Conservation (phyloP, 192 early-diverging fungal genomes). For the Chytriomyces sp. region DNA sequence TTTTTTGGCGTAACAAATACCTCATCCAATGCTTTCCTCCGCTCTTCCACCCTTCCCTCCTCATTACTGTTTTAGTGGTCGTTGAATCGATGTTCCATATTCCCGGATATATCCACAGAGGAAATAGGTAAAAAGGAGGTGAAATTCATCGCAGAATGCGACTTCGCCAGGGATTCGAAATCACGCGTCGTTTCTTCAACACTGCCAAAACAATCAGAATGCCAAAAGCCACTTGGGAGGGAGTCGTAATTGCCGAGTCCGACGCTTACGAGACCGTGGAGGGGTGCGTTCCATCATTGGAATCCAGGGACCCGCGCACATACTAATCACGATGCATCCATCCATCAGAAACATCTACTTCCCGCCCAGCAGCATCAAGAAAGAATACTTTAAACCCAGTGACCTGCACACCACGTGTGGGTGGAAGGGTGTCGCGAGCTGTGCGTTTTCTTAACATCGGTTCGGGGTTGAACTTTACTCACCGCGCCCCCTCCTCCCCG, state of each 20-base stretch:
- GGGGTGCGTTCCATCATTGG: slow-evolving; percentile 31
- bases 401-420: slow-evolving; percentile 40
- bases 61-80: no score
- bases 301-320: neutral
- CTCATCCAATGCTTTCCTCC: no score
- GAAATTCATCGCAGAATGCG: no score
- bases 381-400: slow-evolving; percentile 44
- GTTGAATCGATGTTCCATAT: no score
- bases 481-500: neutral
- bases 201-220: no score
- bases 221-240: no score
- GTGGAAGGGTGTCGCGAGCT: slow-evolving; percentile 48
- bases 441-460: neutral
- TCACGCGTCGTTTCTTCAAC: no score
- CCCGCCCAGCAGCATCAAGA: slow-evolving; percentile 41
- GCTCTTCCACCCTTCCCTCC: no score
- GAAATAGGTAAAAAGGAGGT: no score
- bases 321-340: neutral
- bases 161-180: no score
- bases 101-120: no score
- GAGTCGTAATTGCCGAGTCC: slow-evolving; percentile 43
- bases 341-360: slow-evolving; percentile 41
- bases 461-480: neutral
- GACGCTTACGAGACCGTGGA: slow-evolving; percentile 48
- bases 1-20: no score